Conservation (phyloP, 768 basidiomycete genomes). For the Suillus placidus region DNA sequence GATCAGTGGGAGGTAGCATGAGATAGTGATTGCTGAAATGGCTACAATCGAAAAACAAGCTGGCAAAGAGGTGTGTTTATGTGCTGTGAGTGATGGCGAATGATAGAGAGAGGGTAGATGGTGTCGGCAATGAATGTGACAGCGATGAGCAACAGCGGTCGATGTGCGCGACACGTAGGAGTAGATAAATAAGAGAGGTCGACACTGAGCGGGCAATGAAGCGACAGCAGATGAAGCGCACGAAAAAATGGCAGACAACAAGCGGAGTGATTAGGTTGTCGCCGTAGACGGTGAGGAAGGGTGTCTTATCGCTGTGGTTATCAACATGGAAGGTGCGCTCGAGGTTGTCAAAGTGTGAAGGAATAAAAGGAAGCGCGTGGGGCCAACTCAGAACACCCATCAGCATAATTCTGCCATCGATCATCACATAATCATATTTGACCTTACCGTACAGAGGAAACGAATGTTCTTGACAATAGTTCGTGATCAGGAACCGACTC, state of each 20-base stretch:
- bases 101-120: slow-evolving; percentile 29
- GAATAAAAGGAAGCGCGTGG: slow-evolving; percentile 46
- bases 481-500: too few relatives aligned
- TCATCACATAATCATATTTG: too few relatives aligned
- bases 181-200: too few relatives aligned
- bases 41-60: slow-evolving; percentile 42
- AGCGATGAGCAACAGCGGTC: slow-evolving; percentile 22
- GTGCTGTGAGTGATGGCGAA: slow-evolving; percentile 31
- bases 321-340: slow-evolving; percentile 46
- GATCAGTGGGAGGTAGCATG: slow-evolving; percentile 37
- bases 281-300: slow-evolving; percentile 42
- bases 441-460: too few relatives aligned
- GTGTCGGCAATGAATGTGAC: slow-evolving; percentile 25
- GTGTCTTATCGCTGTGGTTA: slow-evolving; percentile 45
- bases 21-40: slow-evolving; percentile 41
- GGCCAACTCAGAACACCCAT: slow-evolving; percentile 38
- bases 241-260: slow-evolving; percentile 24
- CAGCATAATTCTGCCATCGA: too few relatives aligned
- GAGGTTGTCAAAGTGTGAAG: slow-evolving; percentile 45
- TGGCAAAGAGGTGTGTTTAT: slow-evolving; percentile 25
- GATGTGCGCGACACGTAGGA: too few relatives aligned
- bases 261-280: slow-evolving; percentile 22
- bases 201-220: slow-evolving; percentile 26
- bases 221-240: slow-evolving; percentile 24
- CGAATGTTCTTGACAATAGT: too few relatives aligned